These are phyloP conservation scores for Malassezia japonica DNA, from an alignment of 1,284 basidiomycete species.

Conservation along the genomic window DNA sequence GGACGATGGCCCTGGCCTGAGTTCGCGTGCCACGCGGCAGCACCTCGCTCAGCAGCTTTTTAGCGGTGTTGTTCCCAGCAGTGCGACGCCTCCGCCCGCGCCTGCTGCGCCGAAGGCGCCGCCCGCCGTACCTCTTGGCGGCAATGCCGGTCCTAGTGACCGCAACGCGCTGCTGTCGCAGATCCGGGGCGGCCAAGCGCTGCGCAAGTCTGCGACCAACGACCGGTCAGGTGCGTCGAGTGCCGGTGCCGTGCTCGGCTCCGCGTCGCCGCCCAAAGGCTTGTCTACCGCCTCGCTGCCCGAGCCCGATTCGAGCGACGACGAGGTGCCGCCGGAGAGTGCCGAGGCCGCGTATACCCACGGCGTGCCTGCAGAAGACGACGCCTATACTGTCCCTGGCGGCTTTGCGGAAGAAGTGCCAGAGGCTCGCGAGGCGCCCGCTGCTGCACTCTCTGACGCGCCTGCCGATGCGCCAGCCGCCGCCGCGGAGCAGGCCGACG, in stretches of 20 bases:
- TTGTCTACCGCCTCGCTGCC: slow-evolving; percentile 37
- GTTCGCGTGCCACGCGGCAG: slow-evolving; percentile 41
- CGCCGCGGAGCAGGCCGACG: slow-evolving; percentile 50
- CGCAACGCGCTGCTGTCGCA: slow-evolving; percentile 65
- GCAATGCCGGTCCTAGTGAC: slow-evolving; percentile 51
- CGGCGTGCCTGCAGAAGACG: too few relatives aligned
- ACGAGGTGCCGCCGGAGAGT: slow-evolving; percentile 16
- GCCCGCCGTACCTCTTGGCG: slow-evolving; percentile 31
- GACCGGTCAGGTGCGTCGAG: slow-evolving; percentile 67
- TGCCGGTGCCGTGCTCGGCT: slow-evolving; percentile 67
- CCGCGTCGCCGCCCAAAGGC: slow-evolving; percentile 58
- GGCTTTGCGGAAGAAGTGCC: not conserved
- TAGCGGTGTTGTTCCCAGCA: slow-evolving; percentile 37
- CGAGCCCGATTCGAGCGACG: slow-evolving; percentile 21
- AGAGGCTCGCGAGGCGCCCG: slow-evolving; percentile 20
- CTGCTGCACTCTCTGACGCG: slow-evolving; percentile 8
- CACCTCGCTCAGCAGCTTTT: slow-evolving; percentile 45
- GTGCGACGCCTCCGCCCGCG: slow-evolving; percentile 22
- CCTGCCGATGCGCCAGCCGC: slow-evolving; percentile 3
- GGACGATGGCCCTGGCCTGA: slow-evolving; percentile 36
- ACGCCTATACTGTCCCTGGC: not conserved
- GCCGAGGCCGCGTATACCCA: slow-evolving; percentile 1
- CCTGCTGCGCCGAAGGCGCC: slow-evolving; percentile 48
- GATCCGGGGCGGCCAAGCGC: slow-evolving; percentile 68
- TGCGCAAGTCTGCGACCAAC: slow-evolving; percentile 71